Evolutionary conservation across 73 alveolate species (phyloP).

Genomic region (Tetrahymena malaccensis): DNA sequence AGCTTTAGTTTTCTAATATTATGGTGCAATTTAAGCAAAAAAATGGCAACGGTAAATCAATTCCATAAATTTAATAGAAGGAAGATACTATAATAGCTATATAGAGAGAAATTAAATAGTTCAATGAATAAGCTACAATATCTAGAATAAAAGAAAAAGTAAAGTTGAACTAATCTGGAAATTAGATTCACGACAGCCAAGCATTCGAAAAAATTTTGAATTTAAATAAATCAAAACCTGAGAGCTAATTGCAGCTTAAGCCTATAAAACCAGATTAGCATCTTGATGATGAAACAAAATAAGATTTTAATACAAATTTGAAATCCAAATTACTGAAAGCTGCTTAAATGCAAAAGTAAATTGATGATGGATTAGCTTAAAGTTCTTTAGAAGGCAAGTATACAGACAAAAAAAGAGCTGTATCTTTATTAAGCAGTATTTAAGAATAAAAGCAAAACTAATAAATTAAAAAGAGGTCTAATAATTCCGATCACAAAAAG

Average conservation of each 20-base stretch:
- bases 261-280: neutral
- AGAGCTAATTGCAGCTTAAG: neutral
- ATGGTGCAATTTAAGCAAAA: neutral
- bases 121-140: neutral
- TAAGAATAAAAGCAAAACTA: neutral
- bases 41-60: neutral
- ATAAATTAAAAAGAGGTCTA: neutral
- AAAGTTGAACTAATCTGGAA: neutral
- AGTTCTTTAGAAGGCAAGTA: neutral
- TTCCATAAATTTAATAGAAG: neutral
- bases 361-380: neutral
- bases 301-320: neutral
- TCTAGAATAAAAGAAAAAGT: neutral
- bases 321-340: neutral
- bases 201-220: neutral
- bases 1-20: neutral
- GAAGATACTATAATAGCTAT: neutral
- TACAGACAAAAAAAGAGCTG: neutral
- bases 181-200: neutral
- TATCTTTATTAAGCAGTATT: neutral
- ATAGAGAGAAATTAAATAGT: neutral
- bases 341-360: neutral
- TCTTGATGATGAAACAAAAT: neutral
- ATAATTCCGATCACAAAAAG: neutral
- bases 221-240: neutral